Evolutionary conservation across 2,329 filamentous ascomycete genomes (phyloP), one percentile per base, ranked within the genome.

Genomic region (Colletotrichum salicis): DNA sequence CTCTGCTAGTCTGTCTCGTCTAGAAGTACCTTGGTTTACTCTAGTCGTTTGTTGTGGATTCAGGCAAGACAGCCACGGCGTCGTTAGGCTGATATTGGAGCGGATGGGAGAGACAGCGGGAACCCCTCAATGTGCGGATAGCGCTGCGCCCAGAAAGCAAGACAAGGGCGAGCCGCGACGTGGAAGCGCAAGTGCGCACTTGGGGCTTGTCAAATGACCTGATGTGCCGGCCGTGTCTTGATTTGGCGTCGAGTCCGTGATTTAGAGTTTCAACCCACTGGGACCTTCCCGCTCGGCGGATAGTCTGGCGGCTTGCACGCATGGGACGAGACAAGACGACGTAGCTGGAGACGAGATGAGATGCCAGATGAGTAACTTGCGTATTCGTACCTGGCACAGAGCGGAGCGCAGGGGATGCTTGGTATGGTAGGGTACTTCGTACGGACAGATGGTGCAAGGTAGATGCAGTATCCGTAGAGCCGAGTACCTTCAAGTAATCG

Each of bases 181-280:
- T 41, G 37, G 37, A 41, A 41, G 37, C 37, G 37, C 15, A 13
- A 41, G 37, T 41, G 37, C 5, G 41, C 8, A 48, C 19, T 48
- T 51, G 65, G 59, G 55, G 13, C n/a, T 55, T 56, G 69, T 71
- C 69, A 69, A 59, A 71, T 69, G 69, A 71, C 69, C 65, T 60
- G 65, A 69, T 64, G 22, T 56, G 35, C 59, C 59, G 65, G 45
- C 10, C 19, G 35, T 64, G 69, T 69, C 65, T 71, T 45, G 68
- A 60, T 52, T 54, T 67, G 58, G 64, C 41, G 29, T 55, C 52
- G 52, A 31, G 69, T 61, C 64, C 58, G 69, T 60, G 54, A 54
- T 58, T 63, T 68, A 71, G 64, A 68, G 69, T 71, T 68, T 67
- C 64, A 68, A 60, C 41, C 65, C 65, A 69, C 68, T 71, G 69